Conservation (phyloP, 2,329 filamentous ascomycete genomes). For the Mycosphaerella arachidis region DNA sequence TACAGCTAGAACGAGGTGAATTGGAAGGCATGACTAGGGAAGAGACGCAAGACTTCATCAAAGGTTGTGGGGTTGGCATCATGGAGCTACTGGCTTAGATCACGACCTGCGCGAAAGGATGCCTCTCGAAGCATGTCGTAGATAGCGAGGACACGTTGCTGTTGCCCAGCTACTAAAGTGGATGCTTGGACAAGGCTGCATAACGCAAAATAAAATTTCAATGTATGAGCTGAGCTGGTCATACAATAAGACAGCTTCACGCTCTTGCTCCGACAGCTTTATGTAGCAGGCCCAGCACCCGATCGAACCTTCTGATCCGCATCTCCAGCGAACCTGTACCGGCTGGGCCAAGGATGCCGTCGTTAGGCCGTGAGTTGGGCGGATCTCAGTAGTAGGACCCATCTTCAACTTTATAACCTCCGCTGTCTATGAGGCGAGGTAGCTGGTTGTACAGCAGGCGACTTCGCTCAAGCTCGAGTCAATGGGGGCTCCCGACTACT, state of each 20-base stretch:
- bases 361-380: too few relatives aligned
- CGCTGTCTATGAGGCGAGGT: too few relatives aligned
- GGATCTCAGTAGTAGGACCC: too few relatives aligned
- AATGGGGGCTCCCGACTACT: too few relatives aligned
- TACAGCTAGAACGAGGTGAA: slow-evolving; percentile 49
- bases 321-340: too few relatives aligned
- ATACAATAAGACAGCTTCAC: neutral
- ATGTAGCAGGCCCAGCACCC: too few relatives aligned
- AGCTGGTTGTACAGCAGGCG: too few relatives aligned
- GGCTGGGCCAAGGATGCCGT: too few relatives aligned
- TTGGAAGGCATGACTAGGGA: slow-evolving; percentile 36
- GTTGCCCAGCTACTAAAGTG: neutral
- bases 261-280: neutral
- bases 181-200: neutral
- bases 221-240: neutral
- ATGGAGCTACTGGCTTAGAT: slow-evolving; percentile 5
- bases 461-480: too few relatives aligned
- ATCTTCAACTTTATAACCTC: too few relatives aligned
- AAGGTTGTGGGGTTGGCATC: slow-evolving; percentile 22
- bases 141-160: too few relatives aligned
- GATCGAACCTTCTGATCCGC: too few relatives aligned
- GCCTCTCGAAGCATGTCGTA: neutral
- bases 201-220: neutral
- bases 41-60: slow-evolving; percentile 37
- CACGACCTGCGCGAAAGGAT: neutral